These are phyloP conservation scores for Suhomyces terraborum DNA, from an alignment of 1,139 yeast species.

Conservation along the genomic window DNA sequence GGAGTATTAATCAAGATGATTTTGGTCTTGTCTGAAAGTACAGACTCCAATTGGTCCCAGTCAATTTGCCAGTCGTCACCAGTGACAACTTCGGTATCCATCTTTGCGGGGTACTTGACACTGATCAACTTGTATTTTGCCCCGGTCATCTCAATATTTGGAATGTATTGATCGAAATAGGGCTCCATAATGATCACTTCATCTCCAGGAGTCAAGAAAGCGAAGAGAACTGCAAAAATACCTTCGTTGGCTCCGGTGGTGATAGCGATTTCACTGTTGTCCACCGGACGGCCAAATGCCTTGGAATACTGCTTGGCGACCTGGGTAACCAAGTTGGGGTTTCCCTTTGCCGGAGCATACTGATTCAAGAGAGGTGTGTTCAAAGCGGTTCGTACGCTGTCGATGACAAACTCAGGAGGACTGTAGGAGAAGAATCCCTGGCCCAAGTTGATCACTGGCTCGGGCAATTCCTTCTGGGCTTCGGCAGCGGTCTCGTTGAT, in stretches of 20 bases:
- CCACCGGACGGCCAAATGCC: constrained; percentile 60
- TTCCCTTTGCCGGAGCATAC: constrained; percentile 89
- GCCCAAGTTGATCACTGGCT: constrained; percentile 83
- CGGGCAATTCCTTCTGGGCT: constrained; percentile 63
- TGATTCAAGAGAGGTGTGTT: constrained; percentile 77
- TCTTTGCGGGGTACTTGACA: constrained; percentile 78
- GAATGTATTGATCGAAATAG: constrained; percentile 92
- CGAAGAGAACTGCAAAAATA: constrained; percentile 80
- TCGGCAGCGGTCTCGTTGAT: constrained; percentile 94
- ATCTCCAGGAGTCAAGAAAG: constrained; percentile 82
- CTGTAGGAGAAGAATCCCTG: constrained; percentile 96
- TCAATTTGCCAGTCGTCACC: constrained; percentile 90
- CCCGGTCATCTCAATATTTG: constrained; percentile 91
- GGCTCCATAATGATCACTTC: constrained; percentile 98
- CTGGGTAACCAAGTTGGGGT: constrained; percentile 70
- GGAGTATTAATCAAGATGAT: constrained; percentile 89
- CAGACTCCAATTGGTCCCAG: constrained; percentile 69
- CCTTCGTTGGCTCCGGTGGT: constrained; percentile 99
- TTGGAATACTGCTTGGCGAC: constrained; percentile 72
- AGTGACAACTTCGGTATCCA: constrained; percentile 60
- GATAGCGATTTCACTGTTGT: constrained; percentile 67
- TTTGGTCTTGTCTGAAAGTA: constrained; percentile 75
- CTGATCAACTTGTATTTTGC: constrained; percentile 88
- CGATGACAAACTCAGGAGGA: constrained; percentile 87
- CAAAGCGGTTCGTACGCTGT: constrained; percentile 79